phyloP scores from a whole-genome alignment of 73 alveolate species.

The Strombidium stylifer region DNA sequence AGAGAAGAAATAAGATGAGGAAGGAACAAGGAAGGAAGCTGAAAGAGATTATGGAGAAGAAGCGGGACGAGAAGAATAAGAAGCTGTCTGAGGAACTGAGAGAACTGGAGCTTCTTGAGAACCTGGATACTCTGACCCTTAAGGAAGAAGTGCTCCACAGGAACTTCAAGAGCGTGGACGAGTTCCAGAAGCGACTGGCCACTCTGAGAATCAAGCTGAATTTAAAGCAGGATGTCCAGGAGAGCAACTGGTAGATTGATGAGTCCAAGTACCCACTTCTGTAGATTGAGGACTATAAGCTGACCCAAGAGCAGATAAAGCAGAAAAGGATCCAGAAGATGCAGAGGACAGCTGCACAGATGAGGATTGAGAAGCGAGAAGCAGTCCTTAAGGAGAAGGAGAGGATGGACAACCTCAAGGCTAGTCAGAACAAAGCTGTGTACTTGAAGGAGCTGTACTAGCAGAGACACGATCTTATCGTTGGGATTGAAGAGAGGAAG shows the following conservation, averaged over 20 bases:
- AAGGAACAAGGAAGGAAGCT: constrained; percentile 55
- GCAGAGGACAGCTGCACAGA: constrained; percentile 84
- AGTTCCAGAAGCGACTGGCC: constrained; percentile 71
- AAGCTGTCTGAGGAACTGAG: constrained; percentile 52
- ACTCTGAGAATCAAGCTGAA: constrained; percentile 70
- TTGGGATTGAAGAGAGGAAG: constrained; percentile 77
- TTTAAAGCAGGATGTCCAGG: constrained; percentile 63
- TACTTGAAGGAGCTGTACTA: constrained; percentile 74
- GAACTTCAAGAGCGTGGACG: constrained; percentile 75
- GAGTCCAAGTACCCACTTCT: constrained; percentile 81
- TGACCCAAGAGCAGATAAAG: constrained; percentile 83
- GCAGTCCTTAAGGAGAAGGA: constrained; percentile 73
- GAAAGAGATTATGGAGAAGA: constrained; percentile 54
- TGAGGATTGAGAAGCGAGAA: constrained; percentile 75
- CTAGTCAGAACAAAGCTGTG: constrained; percentile 72
- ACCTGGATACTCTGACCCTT: constrained; percentile 66
- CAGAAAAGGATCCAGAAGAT: constrained; percentile 88
- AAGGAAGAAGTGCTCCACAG: constrained; percentile 73
- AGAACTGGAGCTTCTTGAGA: constrained; percentile 40
- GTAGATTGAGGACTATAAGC: constrained; percentile 82
- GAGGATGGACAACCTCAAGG: constrained; percentile 72
- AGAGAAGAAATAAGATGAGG: constrained; percentile 35
- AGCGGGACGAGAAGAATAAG: constrained; percentile 52
- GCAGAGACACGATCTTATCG: constrained; percentile 74
- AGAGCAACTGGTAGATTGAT: constrained; percentile 66